Base-by-base conservation (phyloP, 164 flowering plant genomes). In the Warburgia ugandensis region DNA sequence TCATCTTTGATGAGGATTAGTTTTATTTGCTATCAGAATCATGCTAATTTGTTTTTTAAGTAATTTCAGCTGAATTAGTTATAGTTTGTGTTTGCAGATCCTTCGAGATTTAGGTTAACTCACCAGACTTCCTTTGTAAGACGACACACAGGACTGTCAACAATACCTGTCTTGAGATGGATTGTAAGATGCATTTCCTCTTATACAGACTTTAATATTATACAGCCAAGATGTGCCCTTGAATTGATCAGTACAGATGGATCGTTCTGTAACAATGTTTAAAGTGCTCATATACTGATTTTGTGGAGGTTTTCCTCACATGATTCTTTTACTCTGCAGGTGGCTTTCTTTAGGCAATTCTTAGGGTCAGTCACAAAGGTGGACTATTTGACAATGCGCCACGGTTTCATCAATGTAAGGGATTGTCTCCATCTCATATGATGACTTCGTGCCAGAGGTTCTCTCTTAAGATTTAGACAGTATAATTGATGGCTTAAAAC, bases 291-390 rank as follows among this genome's bases (percentile, higher is more conserved):
- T n/a, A n/a, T n/a, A n/a, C n/a, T n/a, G n/a, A n/a, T n/a, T n/a
- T n/a, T n/a, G n/a, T n/a, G n/a, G n/a, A n/a, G n/a, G 41, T 3
- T 13, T 16, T 37, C 8, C 41, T 37, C 17, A 37, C 17, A 14
- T 20, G 9, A 14, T 37, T 37, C 17, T 27, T 11, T 13, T 7
- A 3, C 31, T 20, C 25, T 59, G 42, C 65, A 84, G 86, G 82
- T 76, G 38, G 76, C 80, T 9, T 84, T 84, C 47, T 81, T 79
- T 38, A 69, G 86, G 60, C 94, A 84, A 55, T 84, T 84, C 64
- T 70, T 74, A 26, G 68, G 74, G 21, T 81, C 84, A 0, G 73
- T 81, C 1, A 45, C 73, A 6, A 81, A 78, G 63, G 83, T 73
- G 21, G 94, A 84, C 58, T 84, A 84, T 37, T 25, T 79, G 63